Evolutionary conservation across 306 rosid species (phyloP).

Genomic region (Corylus americana): DNA sequence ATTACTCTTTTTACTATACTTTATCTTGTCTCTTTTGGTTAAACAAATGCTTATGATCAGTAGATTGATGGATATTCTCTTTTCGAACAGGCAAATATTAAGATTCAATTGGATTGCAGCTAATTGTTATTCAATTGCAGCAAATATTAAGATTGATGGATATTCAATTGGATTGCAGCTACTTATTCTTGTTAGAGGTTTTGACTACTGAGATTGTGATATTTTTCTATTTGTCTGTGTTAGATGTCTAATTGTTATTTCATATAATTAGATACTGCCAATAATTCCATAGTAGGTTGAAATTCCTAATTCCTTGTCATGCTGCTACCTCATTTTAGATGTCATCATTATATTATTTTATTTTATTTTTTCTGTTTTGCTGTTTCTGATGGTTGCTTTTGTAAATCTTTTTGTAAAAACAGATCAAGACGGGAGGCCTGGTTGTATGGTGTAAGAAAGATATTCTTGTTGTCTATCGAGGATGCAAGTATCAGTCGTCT

Average conservation of each 20-base stretch:
- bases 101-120: neutral
- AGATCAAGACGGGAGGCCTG: slow-evolving; percentile 86
- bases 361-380: slow-evolving; percentile 4
- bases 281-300: neutral
- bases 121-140: too few species aligned
- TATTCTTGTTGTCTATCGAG: slow-evolving; percentile 67
- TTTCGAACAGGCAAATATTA: neutral
- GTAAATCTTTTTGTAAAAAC: slow-evolving; percentile 29
- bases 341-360: slow-evolving; percentile 7
- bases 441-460: slow-evolving; percentile 78
- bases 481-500: slow-evolving; percentile 41
- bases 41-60: neutral
- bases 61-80: neutral
- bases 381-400: slow-evolving; percentile 28
- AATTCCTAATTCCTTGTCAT: slow-evolving; percentile 12
- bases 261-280: slow-evolving; percentile 2
- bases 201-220: slow-evolving; percentile 13
- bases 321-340: slow-evolving; percentile 9
- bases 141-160: neutral
- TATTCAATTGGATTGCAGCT: neutral
- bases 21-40: neutral
- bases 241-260: slow-evolving; percentile 13
- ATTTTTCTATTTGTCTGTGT: slow-evolving; percentile 1
- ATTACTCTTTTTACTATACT: neutral
- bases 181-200: neutral